Evolutionary conservation across 805 yeast species (phyloP).

Genomic region (Candida ponderosae): DNA sequence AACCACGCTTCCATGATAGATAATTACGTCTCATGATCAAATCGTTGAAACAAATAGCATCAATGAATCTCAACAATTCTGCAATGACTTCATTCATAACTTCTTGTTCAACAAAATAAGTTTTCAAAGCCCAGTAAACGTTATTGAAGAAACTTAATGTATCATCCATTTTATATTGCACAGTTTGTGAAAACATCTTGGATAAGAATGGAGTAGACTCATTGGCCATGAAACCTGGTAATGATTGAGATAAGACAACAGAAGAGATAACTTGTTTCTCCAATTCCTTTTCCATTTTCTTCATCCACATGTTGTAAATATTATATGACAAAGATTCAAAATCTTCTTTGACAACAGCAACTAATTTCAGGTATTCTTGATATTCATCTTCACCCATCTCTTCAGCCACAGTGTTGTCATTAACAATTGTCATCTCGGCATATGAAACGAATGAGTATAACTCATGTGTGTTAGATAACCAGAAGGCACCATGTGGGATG

Average conservation of each 20-base stretch:
- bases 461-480: slow-evolving; percentile 96
- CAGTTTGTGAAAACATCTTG: slow-evolving; percentile 67
- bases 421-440: slow-evolving; percentile 87
- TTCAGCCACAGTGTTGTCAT: slow-evolving; percentile 68
- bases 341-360: slow-evolving; percentile 88
- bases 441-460: slow-evolving; percentile 88
- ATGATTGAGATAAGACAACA: slow-evolving; percentile 85
- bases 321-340: slow-evolving; percentile 89
- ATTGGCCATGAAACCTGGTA: slow-evolving; percentile 92
- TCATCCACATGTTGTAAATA: slow-evolving; percentile 95
- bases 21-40: slow-evolving; percentile 90
- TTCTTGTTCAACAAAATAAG: slow-evolving; percentile 78
- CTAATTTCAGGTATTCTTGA: slow-evolving; percentile 80
- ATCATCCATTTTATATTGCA: slow-evolving; percentile 89
- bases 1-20: slow-evolving; percentile 95
- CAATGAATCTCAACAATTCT: slow-evolving; percentile 79
- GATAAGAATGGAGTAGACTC: slow-evolving; percentile 74
- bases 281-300: slow-evolving; percentile 82
- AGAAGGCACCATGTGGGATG: slow-evolving; percentile 89
- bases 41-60: slow-evolving; percentile 92
- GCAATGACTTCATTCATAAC: slow-evolving; percentile 79
- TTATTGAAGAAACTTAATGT: slow-evolving; percentile 81
- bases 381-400: slow-evolving; percentile 89
- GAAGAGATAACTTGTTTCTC: slow-evolving; percentile 94
- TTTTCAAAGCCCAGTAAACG: slow-evolving; percentile 88